These are phyloP conservation scores for Vinca minor DNA, from an alignment of 257 asterid genomes.

Conservation along the genomic window DNA sequence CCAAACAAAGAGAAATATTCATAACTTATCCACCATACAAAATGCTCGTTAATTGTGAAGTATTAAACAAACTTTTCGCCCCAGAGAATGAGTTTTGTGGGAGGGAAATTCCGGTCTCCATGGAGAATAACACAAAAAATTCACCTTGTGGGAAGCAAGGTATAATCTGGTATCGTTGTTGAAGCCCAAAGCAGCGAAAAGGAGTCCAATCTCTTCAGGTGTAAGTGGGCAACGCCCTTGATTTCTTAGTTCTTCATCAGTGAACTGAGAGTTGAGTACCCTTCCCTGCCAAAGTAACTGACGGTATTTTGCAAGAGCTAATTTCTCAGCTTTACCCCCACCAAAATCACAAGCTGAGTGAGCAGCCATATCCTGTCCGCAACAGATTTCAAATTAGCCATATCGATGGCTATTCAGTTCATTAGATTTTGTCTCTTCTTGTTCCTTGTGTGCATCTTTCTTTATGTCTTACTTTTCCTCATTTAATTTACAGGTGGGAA, in stretches of 20 bases:
- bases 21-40: neutral
- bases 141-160: conserved; percentile 89
- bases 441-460: neutral
- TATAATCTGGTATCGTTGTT: conserved; percentile 72
- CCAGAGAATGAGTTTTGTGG: neutral
- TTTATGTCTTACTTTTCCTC: neutral
- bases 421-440: neutral
- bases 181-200: conserved; percentile 85
- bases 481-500: neutral
- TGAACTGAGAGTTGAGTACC: conserved; percentile 81
- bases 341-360: conserved; percentile 97
- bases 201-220: conserved; percentile 89
- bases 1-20: neutral
- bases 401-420: neutral
- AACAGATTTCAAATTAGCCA: neutral
- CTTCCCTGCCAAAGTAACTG: conserved; percentile 94
- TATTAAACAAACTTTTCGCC: neutral
- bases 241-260: conserved; percentile 86
- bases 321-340: conserved; percentile 86
- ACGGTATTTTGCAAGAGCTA: conserved; percentile 83
- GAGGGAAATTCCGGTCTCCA: neutral
- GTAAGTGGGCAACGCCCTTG: conserved; percentile 89
- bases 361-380: conserved; percentile 85
- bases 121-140: neutral
- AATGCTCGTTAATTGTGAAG: neutral